Conservation (phyloP, 495 filamentous ascomycete genomes). For the Stereocaulon alpinum region DNA sequence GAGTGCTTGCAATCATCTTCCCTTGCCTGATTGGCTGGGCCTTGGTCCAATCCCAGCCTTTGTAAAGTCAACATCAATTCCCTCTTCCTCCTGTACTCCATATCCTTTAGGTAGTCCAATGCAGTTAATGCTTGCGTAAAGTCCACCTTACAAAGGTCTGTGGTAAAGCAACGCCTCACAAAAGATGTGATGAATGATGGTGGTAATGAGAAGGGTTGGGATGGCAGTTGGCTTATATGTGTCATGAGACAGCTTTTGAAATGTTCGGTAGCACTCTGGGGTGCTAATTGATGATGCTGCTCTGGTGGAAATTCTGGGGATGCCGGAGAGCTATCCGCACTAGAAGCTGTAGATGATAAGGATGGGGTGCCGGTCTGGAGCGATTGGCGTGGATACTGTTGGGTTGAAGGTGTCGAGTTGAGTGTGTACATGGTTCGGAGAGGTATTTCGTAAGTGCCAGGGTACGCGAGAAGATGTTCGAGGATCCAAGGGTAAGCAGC, state of each 20-base stretch:
- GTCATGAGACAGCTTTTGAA: constrained; percentile 53
- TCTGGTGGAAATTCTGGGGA: constrained; percentile 28
- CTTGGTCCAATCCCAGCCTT: constrained; percentile 34
- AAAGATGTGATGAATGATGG: constrained; percentile 58
- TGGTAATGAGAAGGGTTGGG: constrained; percentile 56
- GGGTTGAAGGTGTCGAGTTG: constrained; percentile 47
- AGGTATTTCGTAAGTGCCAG: constrained; percentile 59
- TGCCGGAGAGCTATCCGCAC: constrained; percentile 31
- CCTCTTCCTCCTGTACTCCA: constrained; percentile 54
- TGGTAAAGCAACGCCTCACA: constrained; percentile 50
- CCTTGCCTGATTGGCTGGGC: constrained; percentile 29
- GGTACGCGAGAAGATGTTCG: constrained; percentile 58
- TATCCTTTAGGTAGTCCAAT: constrained; percentile 60
- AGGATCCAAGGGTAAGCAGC: constrained; percentile 49
- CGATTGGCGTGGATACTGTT: constrained; percentile 30
- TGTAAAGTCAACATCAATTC: constrained; percentile 41
- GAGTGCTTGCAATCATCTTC: constrained; percentile 38
- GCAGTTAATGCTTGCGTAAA: constrained; percentile 63
- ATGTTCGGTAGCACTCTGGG: constrained; percentile 42
- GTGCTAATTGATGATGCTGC: constrained; percentile 27
- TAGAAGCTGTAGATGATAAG: constrained; percentile 28
- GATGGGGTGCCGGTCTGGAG: constrained; percentile 28
- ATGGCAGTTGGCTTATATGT: constrained; percentile 51
- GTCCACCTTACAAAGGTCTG: constrained; percentile 48
- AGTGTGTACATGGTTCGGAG: constrained; percentile 65